These are phyloP conservation scores for Wickerhamomyces sp. DNA, from an alignment of 1,139 yeast species.

Conservation along the genomic window DNA sequence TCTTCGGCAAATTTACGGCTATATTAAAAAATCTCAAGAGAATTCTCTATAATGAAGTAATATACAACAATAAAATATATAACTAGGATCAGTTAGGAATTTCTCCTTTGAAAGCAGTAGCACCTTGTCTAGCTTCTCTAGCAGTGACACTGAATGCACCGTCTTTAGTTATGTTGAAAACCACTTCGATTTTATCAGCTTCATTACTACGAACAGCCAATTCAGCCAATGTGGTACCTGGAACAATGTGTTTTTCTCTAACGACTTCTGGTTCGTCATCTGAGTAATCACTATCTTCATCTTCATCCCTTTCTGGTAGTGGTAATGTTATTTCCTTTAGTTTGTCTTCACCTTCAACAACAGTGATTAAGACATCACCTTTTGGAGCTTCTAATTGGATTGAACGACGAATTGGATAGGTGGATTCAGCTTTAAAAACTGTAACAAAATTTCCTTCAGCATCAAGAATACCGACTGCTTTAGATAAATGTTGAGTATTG, in stretches of 20 bases:
- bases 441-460: constrained; percentile 70
- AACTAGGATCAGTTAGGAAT: constrained; percentile 3
- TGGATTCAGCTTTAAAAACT: constrained; percentile 77
- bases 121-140: constrained; percentile 72
- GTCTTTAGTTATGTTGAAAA: constrained; percentile 78
- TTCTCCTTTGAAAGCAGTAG: constrained; percentile 25
- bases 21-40: no score
- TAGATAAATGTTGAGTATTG: constrained; percentile 81
- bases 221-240: constrained; percentile 75
- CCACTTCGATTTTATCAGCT: constrained; percentile 72
- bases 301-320: constrained; percentile 50
- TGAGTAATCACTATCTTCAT: constrained; percentile 52
- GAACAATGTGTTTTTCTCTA: constrained; percentile 67
- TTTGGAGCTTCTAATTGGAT: constrained; percentile 60
- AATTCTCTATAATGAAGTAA: background rate
- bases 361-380: constrained; percentile 60
- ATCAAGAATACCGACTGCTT: constrained; percentile 82
- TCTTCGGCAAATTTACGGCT: no score
- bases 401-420: constrained; percentile 85
- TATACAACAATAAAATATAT: background rate
- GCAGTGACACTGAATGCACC: constrained; percentile 80
- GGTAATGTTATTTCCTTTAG: constrained; percentile 75
- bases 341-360: constrained; percentile 81
- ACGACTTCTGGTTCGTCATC: constrained; percentile 78
- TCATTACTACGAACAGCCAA: constrained; percentile 70